Base-by-base conservation (phyloP, 768 basidiomycete species). In the Hygrophoropsis aurantiaca region DNA sequence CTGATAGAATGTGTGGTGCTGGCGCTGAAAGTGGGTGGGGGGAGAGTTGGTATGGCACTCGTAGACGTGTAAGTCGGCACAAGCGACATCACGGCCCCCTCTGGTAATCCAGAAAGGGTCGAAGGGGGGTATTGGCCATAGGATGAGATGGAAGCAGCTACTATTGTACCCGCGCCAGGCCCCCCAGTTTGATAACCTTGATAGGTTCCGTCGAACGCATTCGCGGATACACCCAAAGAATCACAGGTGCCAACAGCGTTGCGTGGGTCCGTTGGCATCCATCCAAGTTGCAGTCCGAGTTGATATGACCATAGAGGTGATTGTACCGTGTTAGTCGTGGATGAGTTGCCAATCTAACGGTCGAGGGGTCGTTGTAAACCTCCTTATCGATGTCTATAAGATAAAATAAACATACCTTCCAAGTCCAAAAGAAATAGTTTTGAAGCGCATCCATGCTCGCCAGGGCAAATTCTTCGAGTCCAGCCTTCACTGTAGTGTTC, bases 341-440 rank as follows among this genome's bases (percentile, higher is more conserved):
- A 70, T 2, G 81, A 81, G 53, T 77, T 78, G 44, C 83, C 85
- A 42, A 88, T 79, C 73, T 74, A 53, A 11, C 21, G 11, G 20
- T 11, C 7, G 50, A 55, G 50, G 15, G 20, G 47, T 38, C 5
- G 4, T 24, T 13, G 13, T 2, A 30, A 16, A 30, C 41, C 11
- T 32, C n/a, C 8, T 11, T 4, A 24, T 20, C 33, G 30, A 33
- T 13, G 15, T 50, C 35, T 21, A 21, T 16, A 51, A 57, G 27
- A 8, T 18, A 11, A 18, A 4, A 44, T 36, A 37, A 11, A 51
- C 50, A n/a, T 36, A 77, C 77, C 75, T 85, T 87, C 87, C 86
- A 87, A 7, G 84, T 87, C 87, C 86, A 89, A 74, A 78, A 88
- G 68, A 83, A 87, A 72, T 73, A 85, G 58, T 85, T 75, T 53